phyloP scores from a whole-genome alignment of 108 stramenopile genomes.

The Parietichytrium sp. region DNA sequence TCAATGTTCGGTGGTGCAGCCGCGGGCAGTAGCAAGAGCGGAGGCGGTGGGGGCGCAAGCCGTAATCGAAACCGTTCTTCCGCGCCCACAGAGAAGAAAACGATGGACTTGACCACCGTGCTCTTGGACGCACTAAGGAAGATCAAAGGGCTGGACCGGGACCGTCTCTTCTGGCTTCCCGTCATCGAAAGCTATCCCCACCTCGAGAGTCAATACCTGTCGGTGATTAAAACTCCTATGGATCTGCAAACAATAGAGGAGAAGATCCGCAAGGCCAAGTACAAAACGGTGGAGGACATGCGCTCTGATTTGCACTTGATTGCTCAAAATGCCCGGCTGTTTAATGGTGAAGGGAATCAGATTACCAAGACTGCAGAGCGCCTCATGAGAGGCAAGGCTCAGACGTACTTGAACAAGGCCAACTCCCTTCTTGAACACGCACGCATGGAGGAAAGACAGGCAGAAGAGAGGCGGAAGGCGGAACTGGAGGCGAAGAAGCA shows the following conservation, averaged over 20 bases:
- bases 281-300: slow-evolving; percentile 24
- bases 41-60: neutral
- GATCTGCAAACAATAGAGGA: slow-evolving; percentile 33
- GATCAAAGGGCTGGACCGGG: neutral
- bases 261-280: neutral
- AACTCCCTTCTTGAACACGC: neutral
- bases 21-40: neutral
- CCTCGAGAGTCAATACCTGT: neutral
- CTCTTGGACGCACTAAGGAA: slow-evolving; percentile 8
- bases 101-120: neutral
- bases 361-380: neutral
- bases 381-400: neutral
- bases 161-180: neutral
- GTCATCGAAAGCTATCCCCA: neutral
- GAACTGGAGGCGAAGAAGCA: neutral
- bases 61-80: neutral
- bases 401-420: neutral
- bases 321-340: neutral
- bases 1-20: too few relatives aligned
- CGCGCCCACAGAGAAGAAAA: neutral
- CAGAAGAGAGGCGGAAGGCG: neutral
- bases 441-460: neutral
- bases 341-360: neutral
- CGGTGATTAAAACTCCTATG: neutral
- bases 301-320: slow-evolving; percentile 24